These are phyloP conservation scores for Platismatia glauca DNA, from an alignment of 495 filamentous ascomycete species.

Conservation along the genomic window DNA sequence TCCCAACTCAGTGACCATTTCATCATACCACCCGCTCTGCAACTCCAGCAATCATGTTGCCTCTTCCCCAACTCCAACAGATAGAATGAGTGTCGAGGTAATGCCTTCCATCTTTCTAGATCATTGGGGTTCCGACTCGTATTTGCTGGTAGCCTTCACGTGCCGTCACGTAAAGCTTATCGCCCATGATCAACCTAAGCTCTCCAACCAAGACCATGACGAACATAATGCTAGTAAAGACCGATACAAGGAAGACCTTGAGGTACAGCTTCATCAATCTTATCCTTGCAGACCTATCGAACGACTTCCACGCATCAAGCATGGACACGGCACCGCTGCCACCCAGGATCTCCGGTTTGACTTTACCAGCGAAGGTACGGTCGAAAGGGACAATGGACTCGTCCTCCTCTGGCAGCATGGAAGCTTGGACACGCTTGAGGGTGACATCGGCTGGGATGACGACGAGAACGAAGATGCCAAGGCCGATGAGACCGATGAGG, in stretches of 20 bases:
- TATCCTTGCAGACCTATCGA: constrained; percentile 54
- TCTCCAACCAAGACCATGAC: constrained; percentile 31
- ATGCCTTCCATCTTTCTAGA: not conserved
- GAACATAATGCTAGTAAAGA: constrained; percentile 38
- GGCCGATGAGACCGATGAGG: constrained; percentile 29
- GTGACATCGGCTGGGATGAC: constrained; percentile 54
- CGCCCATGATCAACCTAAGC: constrained; percentile 29
- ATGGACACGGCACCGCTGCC: constrained; percentile 61
- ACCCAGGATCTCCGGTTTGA: constrained; percentile 52
- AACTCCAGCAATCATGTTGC: not conserved
- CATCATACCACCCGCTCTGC: not conserved
- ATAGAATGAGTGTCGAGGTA: not conserved
- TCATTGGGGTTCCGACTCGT: not conserved
- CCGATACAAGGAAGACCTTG: constrained; percentile 52
- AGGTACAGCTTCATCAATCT: constrained; percentile 58
- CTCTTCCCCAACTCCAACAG: not conserved
- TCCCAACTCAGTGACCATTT: not conserved
- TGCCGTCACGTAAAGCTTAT: constrained; percentile 18
- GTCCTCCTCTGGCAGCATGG: constrained; percentile 57
- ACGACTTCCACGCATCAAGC: constrained; percentile 61
- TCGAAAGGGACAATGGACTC: constrained; percentile 73
- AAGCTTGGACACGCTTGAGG: constrained; percentile 61
- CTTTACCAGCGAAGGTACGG: constrained; percentile 54
- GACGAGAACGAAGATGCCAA: constrained; percentile 39
- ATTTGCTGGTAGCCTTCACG: constrained; percentile 7